Evolutionary conservation across 306 rosid genomes (phyloP), one percentile per base, ranked within the genome.

Genomic region (Lathyrus oleraceus): DNA sequence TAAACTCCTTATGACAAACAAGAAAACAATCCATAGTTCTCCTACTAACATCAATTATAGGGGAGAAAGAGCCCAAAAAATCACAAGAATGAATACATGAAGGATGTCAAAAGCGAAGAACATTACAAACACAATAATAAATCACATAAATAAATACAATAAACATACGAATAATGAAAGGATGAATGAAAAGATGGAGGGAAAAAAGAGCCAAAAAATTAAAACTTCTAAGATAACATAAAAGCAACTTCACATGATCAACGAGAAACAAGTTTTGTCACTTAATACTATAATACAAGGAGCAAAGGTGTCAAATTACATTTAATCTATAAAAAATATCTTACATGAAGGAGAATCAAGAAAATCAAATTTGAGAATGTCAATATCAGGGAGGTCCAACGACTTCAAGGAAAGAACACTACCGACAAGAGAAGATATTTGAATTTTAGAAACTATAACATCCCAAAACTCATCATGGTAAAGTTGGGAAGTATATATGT

Each of bases 381-480:
- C 95, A 76, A 94, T 85, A 85, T 94, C 97, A 71, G 91, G 81
- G 52, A 94, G 96, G 88, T 90, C 90, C 86, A 94, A 77, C 49
- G 98, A 94, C 87, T 94, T 94, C 85, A 94, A 87, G 85, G 90
- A 87, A 75, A 94, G 98, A 80, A 94, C 98, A 69, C 84, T 85
- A 74, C 97, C 98, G 32, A 92, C 88, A 5, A 90, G 98, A 20
- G 98, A 94, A 78, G 96, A 88, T 48, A 94, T 84, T 78, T 90
- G 98, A 76, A 90, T 94, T 83, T 94, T 97, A 65, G 98, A 97
- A 81, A 93, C 81, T 78, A 97, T 85, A 65, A 67, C 98, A 78
- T 93, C 98, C 74, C 90, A 81, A 63, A 94, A 85, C 15, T 90
- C 90, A 39, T 88, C 97, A 8, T 85, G 71, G 76, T 87, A 94